phyloP scores from a whole-genome alignment of 768 basidiomycete genomes.

The Lactarius evosmus region DNA sequence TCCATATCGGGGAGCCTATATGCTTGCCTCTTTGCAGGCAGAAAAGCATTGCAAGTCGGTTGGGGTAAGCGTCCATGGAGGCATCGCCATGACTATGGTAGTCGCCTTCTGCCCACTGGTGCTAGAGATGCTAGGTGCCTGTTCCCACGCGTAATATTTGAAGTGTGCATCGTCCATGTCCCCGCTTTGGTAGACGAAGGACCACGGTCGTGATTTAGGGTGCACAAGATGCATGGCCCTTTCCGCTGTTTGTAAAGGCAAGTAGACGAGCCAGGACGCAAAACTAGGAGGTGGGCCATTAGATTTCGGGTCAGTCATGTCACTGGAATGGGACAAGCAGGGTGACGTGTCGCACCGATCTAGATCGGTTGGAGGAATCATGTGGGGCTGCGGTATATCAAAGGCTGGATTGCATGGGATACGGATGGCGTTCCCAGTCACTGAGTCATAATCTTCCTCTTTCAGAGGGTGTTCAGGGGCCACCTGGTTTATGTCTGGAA shows the following conservation, averaged over 20 bases:
- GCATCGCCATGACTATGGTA: slow-evolving; percentile 23
- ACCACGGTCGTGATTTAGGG: slow-evolving; percentile 15
- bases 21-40: slow-evolving; percentile 22
- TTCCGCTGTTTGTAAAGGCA: slow-evolving; percentile 24
- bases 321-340: neutral
- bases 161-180: slow-evolving; percentile 21
- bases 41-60: slow-evolving; percentile 21
- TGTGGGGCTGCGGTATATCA: slow-evolving; percentile 22
- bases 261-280: slow-evolving; percentile 19
- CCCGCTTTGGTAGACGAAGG: slow-evolving; percentile 18
- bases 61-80: slow-evolving; percentile 25
- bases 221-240: slow-evolving; percentile 24
- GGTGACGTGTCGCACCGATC: slow-evolving; percentile 10
- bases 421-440: slow-evolving; percentile 13
- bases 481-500: slow-evolving; percentile 5
- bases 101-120: slow-evolving; percentile 15
- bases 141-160: slow-evolving; percentile 21
- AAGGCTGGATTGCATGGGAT: slow-evolving; percentile 23
- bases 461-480: slow-evolving; percentile 14
- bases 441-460: slow-evolving; percentile 7
- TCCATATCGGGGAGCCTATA: neutral
- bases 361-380: slow-evolving; percentile 18
- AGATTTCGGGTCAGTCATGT: neutral
- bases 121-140: neutral
- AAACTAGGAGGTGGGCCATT: slow-evolving; percentile 5